A percentile compares a stretch with the other conserved stretches of the same genome.
These are phyloP conservation scores for Ganoderma lucidum DNA, from an alignment of 1,284 basidiomycete genomes.

Conservation along the genomic window DNA sequence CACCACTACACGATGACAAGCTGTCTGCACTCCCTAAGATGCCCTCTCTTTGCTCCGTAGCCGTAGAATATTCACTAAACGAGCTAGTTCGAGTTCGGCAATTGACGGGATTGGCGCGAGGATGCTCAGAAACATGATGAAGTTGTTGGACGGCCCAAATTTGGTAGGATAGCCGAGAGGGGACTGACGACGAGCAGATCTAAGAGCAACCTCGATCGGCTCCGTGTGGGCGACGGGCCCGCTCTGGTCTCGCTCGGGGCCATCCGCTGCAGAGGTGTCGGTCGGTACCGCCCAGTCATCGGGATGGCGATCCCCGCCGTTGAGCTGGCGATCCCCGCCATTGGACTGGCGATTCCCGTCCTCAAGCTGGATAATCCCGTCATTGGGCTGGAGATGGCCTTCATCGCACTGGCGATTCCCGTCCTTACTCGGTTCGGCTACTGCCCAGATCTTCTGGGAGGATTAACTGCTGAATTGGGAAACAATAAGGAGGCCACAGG, in stretches of 20 bases:
- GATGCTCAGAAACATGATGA: neutral
- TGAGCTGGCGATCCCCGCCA: too few relatives aligned
- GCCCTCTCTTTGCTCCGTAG: neutral
- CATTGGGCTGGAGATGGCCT: too few relatives aligned
- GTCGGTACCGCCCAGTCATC: too few relatives aligned
- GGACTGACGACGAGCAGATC: neutral
- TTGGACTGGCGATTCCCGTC: too few relatives aligned
- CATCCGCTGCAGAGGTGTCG: too few relatives aligned
- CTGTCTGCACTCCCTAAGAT: neutral
- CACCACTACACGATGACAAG: neutral
- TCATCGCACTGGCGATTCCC: too few relatives aligned
- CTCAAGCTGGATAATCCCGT: too few relatives aligned
- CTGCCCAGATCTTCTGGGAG: neutral
- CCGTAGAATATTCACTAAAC: neutral
- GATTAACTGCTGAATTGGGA: neutral
- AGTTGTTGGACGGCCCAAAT: neutral
- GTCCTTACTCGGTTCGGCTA: too few relatives aligned
- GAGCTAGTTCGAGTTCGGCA: neutral
- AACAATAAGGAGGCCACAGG: neutral
- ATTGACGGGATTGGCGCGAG: neutral
- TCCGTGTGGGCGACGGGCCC: neutral
- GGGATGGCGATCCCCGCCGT: too few relatives aligned
- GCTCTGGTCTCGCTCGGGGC: too few relatives aligned
- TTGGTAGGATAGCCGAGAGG: neutral
- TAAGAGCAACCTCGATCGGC: neutral